Base-by-base conservation (phyloP, 2,329 filamentous ascomycete species). In the Thelonectria discophora region DNA sequence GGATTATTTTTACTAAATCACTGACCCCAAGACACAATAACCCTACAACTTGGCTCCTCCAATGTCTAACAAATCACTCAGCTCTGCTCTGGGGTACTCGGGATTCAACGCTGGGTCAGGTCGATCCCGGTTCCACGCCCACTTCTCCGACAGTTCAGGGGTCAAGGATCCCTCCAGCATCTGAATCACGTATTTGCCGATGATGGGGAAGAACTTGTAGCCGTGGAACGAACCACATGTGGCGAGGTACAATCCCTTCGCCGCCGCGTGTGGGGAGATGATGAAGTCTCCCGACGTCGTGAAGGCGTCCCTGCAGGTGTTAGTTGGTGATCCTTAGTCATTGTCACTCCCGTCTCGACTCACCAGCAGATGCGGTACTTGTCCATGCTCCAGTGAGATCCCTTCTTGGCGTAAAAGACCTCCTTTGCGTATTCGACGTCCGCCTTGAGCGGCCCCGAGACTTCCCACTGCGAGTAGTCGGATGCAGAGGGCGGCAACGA, bases 331-430 rank as follows among this genome's bases (percentile, higher is more conserved):
- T 17, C 40, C 32, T 20, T 18, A 34, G 43, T 18, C 20, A 15
- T 61, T 37, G 20, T 54, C 20, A 37, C 27, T 42, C 43, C 5
- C 15, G 12, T 2, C 24, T 24, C 24, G 5, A 76, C 83, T 74
- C 74, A 89, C 88, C 88, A 90, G 81, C 88, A 90, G 60, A 90
- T 86, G 6, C 88, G 82, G 69, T 88, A 83, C 69, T 88, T 85
- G 58, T 83, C 82, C 74, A 88, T 82, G 64, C 84, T 82, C 86
- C 85, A 89, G 45, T 76, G 71, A 12, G 79, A 80, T 32, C 83
- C 82, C 18, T 83, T 82, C 50, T 81, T 80, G 9, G 87, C 88
- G 65, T 88, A 90, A 65, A 88, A 88, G 1, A 85, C 79, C 47
- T 82, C 76, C 58, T 83, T 85, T 2, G 85, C 82, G 46, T 84